phyloP scores from a whole-genome alignment of 2,329 filamentous ascomycete species.

The Mycogone perniciosa region DNA sequence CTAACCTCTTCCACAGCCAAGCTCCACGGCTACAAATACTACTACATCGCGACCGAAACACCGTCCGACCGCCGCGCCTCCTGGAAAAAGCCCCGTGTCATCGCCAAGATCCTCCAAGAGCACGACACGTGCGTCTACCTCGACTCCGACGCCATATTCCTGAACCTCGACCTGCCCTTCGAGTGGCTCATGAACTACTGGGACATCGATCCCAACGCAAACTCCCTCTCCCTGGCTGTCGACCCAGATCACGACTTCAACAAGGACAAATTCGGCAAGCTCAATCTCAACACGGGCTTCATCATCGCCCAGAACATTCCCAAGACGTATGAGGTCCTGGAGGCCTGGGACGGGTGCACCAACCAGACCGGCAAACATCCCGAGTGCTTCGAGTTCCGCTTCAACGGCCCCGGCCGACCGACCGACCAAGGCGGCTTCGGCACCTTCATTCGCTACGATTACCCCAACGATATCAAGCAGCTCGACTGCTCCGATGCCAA shows the following conservation, averaged over 20 bases:
- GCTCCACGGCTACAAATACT: conserved; percentile 43
- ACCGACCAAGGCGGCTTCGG: conserved; percentile 41
- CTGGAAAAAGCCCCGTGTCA: conserved; percentile 40
- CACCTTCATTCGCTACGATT: conserved; percentile 37
- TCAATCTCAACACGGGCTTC: conserved; percentile 47
- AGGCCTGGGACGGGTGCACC: conserved; percentile 41
- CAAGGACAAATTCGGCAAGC: conserved; percentile 33
- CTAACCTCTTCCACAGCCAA: conserved; percentile 28
- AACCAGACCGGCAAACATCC: conserved; percentile 33
- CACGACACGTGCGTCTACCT: conserved; percentile 39
- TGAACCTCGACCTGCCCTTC: conserved; percentile 37
- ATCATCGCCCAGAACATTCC: conserved; percentile 47
- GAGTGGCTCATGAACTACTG: conserved; percentile 45
- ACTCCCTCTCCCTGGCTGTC: conserved; percentile 36
- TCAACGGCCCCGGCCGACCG: conserved; percentile 30
- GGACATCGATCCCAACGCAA: conserved; percentile 32
- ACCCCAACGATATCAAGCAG: conserved; percentile 33
- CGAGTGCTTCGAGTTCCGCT: conserved; percentile 33
- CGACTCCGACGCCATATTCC: conserved; percentile 40
- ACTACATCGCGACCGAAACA: conserved; percentile 34
- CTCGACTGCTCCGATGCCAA: conserved; percentile 39
- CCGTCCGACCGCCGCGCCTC: conserved; percentile 37
- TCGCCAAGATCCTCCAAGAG: conserved; percentile 36
- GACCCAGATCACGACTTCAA: conserved; percentile 34
- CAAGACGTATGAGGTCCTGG: conserved; percentile 41